Evolutionary conservation across 352 stramenopile species (phyloP).

Genomic region (Globisporangium ultimum): DNA sequence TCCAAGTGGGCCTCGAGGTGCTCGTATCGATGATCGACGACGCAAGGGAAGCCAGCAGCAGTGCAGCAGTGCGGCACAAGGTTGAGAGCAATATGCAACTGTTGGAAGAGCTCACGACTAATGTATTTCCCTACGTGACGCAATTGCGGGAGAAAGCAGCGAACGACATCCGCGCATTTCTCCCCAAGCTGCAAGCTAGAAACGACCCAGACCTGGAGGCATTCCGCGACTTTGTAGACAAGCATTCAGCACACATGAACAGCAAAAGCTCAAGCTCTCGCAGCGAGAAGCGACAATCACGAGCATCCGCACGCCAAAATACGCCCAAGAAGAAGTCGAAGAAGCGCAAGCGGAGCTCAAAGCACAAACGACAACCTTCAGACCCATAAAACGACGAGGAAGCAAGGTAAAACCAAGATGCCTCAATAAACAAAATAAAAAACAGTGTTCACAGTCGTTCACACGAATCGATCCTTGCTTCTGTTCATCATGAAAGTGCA

Average conservation of each 20-base stretch:
- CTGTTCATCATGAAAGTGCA: neutral
- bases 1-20: conserved; percentile 25
- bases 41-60: too few relatives aligned
- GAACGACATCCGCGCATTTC: conserved; percentile 10
- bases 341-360: conserved; percentile 3
- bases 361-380: too few relatives aligned
- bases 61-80: neutral
- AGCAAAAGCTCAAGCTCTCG: neutral
- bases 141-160: conserved; percentile 8
- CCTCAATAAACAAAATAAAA: too few relatives aligned
- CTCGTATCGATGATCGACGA: neutral
- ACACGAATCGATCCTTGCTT: too few relatives aligned
- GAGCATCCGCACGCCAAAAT: neutral
- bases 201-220: conserved; percentile 18
- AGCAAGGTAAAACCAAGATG: too few relatives aligned
- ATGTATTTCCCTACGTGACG: conserved; percentile 13
- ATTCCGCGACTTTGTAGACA: conserved; percentile 8
- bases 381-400: too few relatives aligned
- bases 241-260: neutral
- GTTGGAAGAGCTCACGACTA: conserved; percentile 10
- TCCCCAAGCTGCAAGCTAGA: conserved; percentile 23
- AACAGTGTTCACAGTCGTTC: too few relatives aligned
- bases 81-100: conserved; percentile 2
- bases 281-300: neutral
- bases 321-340: conserved; percentile 1